Percentiles rank a stretch among this genome's conserved stretches.
These are phyloP conservation scores for Fomitopsis pulvina DNA, from an alignment of 768 basidiomycete species.

Conservation along the genomic window DNA sequence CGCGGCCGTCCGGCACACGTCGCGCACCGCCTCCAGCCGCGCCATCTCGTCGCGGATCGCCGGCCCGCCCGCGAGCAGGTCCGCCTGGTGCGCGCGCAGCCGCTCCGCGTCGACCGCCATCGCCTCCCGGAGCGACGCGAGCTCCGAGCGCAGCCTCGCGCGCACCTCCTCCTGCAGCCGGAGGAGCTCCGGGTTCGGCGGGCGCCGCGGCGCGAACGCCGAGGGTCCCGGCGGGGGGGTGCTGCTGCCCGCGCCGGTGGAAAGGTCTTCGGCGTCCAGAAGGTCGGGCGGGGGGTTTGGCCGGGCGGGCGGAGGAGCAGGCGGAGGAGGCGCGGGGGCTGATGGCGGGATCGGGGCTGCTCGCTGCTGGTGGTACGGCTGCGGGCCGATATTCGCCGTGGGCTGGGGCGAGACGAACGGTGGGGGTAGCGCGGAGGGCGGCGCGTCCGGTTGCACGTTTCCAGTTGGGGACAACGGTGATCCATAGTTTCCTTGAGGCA, in stretches of 20 bases:
- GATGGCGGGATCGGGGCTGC: constrained; percentile 16
- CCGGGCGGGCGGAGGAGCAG: constrained; percentile 6
- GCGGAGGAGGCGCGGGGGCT: constrained; percentile 3
- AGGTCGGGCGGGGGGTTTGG: constrained; percentile 42
- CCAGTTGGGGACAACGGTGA: constrained; percentile 12
- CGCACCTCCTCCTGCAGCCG: constrained; percentile 73
- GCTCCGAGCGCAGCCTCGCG: constrained; percentile 63
- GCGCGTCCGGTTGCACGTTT: constrained; percentile 9
- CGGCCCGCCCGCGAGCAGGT: constrained; percentile 85
- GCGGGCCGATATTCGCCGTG: constrained; percentile 18
- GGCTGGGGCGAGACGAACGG: constrained; percentile 20
- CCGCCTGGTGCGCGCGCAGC: constrained; percentile 72
- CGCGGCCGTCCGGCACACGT: constrained; percentile 81
- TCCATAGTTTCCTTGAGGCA: constrained; percentile 2
- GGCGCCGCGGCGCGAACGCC: constrained; percentile 57
- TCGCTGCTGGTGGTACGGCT: constrained; percentile 17
- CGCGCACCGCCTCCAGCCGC: constrained; percentile 84
- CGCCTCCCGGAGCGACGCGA: constrained; percentile 62
- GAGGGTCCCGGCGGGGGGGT: constrained; percentile 16
- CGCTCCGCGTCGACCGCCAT: constrained; percentile 64
- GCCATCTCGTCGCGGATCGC: constrained; percentile 97
- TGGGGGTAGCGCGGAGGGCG: constrained; percentile 23
- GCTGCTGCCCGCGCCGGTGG: constrained; percentile 20
- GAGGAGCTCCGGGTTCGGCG: constrained; percentile 86
- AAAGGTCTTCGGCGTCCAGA: constrained; percentile 48